Base-by-base conservation (phyloP, 352 stramenopile genomes). In the Plasmopara muralis region DNA sequence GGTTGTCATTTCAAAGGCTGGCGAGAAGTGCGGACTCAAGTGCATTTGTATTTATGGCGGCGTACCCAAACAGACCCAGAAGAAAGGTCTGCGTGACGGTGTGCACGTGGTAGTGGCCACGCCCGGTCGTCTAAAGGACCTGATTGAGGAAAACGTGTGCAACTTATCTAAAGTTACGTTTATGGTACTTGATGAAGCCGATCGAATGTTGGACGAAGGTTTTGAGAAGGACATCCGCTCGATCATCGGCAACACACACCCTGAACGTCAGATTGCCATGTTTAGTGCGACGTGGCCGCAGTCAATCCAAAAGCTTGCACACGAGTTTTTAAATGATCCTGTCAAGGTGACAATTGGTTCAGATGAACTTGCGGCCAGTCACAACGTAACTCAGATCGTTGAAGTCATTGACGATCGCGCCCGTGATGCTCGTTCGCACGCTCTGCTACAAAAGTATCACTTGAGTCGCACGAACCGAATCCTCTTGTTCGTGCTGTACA, bases 401-500 rank as follows among this genome's bases (percentile, higher is more conserved):
- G 88, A 97, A 59, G 92, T 98, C 6, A 84, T 97, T 29, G 92
- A 98, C 30, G 91, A 98, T 65, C 83, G 89, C 29, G 77, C 77
- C 9, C 82, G 92, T 43, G 89, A 98, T 55, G 70, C 72, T 14
- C 81, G 76, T 20, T 75, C 98, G 16, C 76, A 94, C 46, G 57
- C 89, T 50, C 71, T 99, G n/a, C 66, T 99, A 47, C 64, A 89
- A 49, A 89, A 97, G 62, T 97, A 97, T 63, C 88, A 97, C 69
- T 76, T 66, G 50, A 86, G 66, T 57, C 87, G 66, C 62, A 92
- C 68, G 78, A 97, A 98, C 71, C 86, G 91, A 18, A 76, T 99
- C 37, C 68, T 99, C 29, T 68, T 99, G 3, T 99, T 99, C 68
- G 95, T 96, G 14, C 74, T 99, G 39, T 99, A 99, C 75, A 99